Base-by-base conservation (phyloP, 2,329 filamentous ascomycete genomes). In the Chaetoscypha palmicola region DNA sequence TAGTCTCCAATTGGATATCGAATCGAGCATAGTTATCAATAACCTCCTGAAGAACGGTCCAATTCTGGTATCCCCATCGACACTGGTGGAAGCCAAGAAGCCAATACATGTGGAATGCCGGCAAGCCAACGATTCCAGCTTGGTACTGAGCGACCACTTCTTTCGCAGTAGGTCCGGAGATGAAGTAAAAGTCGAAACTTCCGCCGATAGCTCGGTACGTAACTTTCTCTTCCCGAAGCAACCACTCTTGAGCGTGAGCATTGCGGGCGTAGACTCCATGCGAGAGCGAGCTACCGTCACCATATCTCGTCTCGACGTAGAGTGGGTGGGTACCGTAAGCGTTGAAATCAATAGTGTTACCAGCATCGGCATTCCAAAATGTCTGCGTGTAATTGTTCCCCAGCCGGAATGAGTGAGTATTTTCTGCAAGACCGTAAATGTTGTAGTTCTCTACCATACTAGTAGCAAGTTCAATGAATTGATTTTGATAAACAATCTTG, bases 261-360 rank as follows among this genome's bases (percentile, higher is more conserved):
- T 90, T 92, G 24, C 87, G 76, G 14, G 85, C 68, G 59, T 86
- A 91, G 1, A 91, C 78, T 21, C 86, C 86, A 54, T 92, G 86
- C 0, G 83, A 84, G 51, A 76, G 77, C 1, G 81, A 83, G 38
- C 74, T 66, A 9, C 73, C 66, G 49, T 81, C 71, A 54, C 79
- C 86, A 64, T 89, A 91, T 45, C 84, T 73, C 1, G 84, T 90
- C 50, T 91, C 86, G 3, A 90, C 68, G 58, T 91, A 92, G 57
- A 90, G 79, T 0, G 86, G 82, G 54, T 92, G 86, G 31, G 70
- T 74, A 5, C 86, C 85, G 55, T 92, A 92, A 4, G 68, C 62
- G 31, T 70, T 66, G 16, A 63, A 60, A 43, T 79, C 79, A 31
- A 80, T 74, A 4, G 74, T 72, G 55, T 84, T 80, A 5, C 75